Percentiles rank a stretch among this genome's conserved stretches.
Conservation (phyloP, 805 yeast species). For the Yamadazyma akitaensis region DNA sequence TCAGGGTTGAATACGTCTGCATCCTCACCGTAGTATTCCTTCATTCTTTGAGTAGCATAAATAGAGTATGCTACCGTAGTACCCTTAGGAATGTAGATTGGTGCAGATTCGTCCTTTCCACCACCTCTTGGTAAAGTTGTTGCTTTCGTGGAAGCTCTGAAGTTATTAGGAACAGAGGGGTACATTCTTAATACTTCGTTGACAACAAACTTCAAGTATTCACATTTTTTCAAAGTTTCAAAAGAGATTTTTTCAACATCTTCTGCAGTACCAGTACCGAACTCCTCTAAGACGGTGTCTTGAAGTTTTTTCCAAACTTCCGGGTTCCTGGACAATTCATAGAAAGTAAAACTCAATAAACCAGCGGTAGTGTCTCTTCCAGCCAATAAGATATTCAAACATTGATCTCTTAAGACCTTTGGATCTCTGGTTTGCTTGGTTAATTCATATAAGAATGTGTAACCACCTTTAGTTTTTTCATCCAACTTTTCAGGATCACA, state of each 20-base stretch:
- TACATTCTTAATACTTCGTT: conserved; percentile 49
- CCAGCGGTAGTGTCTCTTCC: conserved; percentile 58
- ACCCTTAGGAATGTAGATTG: conserved; percentile 43
- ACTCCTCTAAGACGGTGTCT: conserved; percentile 28
- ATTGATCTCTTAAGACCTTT: conserved; percentile 45
- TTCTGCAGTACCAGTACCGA: conserved; percentile 28
- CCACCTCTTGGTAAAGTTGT: conserved; percentile 53
- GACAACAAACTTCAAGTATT: conserved; percentile 44
- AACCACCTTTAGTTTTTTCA: conserved; percentile 32
- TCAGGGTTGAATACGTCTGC: conserved; percentile 45
- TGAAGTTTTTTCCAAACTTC: conserved; percentile 35
- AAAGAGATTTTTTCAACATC: conserved; percentile 40
- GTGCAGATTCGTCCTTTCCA: conserved; percentile 32
- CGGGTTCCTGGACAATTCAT: conserved; percentile 44
- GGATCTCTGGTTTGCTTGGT: conserved; percentile 49
- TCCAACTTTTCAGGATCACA: conserved; percentile 29
- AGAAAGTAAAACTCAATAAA: conserved; percentile 43
- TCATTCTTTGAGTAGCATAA: conserved; percentile 41
- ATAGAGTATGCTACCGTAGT: conserved; percentile 37
- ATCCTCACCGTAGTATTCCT: conserved; percentile 42
- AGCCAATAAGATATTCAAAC: conserved; percentile 49
- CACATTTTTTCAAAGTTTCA: conserved; percentile 48
- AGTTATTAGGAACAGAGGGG: conserved; percentile 51
- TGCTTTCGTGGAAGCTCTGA: conserved; percentile 43
- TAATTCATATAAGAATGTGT: conserved; percentile 47